Base-by-base conservation (phyloP, 2,329 filamentous ascomycete species). In the Neurospora crassa region DNA sequence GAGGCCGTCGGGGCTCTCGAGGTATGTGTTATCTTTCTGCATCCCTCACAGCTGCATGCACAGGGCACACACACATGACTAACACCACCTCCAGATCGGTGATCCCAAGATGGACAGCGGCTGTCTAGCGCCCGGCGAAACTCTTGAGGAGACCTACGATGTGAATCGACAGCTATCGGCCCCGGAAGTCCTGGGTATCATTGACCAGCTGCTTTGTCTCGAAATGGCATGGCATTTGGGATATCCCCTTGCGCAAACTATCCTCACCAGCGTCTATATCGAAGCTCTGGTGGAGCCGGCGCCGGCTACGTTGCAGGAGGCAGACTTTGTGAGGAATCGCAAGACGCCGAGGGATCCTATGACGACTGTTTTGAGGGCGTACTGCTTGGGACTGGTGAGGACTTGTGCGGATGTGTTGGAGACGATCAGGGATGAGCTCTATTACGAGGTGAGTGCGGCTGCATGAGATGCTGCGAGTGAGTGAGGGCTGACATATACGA, bases 61-160 rank as follows among this genome's bases (percentile, higher is more conserved):
- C 34, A 37, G 34, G 34, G 34, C 8, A 40, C 37, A 40, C 8
- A 7, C 37, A 37, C 8, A 20, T 40, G 6, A 53, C 70, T 75
- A 53, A 73, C 67, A 68, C 20, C 14, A 53, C 69, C 12, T 11
- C 24, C 53, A 99, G 96, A 97, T 99, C 76, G 97, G 97, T 93
- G 96, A 99, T 78, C 90, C 92, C 0, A 99, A 98, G 82, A 99
- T 99, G 96, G 96, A 99, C 81, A 97, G 93, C 78, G 96, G 96
- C 40, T 94, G 91, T 75, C 84, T 96, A 7, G 86, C 89, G 24
- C 88, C 91, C 8, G 92, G 90, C 40, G 93, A 97, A 77, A 89
- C 90, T n/a, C 87, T 95, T 42, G 92, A 97, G 72, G 91, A 95
- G 74, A 87, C 92, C 69, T 97, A 95, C 80, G 91, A 97, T 77